Evolutionary conservation across 176 grass and related monocot species (phyloP).

Genomic region (Oryza rufipogon): DNA sequence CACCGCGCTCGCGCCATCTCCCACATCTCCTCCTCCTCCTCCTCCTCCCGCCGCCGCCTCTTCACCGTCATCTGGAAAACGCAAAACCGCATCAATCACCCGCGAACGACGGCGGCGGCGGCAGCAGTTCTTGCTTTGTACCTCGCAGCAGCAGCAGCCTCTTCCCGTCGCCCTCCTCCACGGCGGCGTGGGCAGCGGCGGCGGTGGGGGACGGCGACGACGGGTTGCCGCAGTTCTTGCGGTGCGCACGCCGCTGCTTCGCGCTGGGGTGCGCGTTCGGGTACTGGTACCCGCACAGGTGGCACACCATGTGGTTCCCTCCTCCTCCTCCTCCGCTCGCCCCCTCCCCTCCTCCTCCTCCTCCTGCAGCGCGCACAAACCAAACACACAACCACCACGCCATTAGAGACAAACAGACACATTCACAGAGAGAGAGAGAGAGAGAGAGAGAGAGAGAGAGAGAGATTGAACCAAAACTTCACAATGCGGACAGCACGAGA

Average conservation of each 20-base stretch:
- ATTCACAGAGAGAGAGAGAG: no score
- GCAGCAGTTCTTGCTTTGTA: not conserved
- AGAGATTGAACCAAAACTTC: not conserved
- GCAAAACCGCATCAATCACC: slow-evolving; percentile 21
- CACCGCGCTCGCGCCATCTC: slow-evolving; percentile 14
- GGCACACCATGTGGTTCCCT: slow-evolving; percentile 29
- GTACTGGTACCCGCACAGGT: slow-evolving; percentile 65
- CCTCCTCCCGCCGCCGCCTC: not conserved
- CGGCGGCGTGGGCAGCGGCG: not conserved
- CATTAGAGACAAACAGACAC: not conserved
- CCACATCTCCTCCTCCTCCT: not conserved
- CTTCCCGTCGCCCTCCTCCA: not conserved
- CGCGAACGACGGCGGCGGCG: no score
- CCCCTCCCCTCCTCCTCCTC: slow-evolving; percentile 32
- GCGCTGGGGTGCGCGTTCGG: slow-evolving; percentile 62
- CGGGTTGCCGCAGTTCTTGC: slow-evolving; percentile 58
- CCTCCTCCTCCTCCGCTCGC: not conserved
- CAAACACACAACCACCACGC: not conserved
- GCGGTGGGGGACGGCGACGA: slow-evolving; percentile 3
- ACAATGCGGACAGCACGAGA: not conserved
- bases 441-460: no score
- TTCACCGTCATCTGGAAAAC: slow-evolving; percentile 21
- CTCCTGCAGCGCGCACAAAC: not conserved
- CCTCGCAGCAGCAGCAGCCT: slow-evolving; percentile 36
- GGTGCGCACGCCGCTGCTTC: slow-evolving; percentile 64